Base-by-base conservation (phyloP, 441 rosid species). In the Populus tomentosa region DNA sequence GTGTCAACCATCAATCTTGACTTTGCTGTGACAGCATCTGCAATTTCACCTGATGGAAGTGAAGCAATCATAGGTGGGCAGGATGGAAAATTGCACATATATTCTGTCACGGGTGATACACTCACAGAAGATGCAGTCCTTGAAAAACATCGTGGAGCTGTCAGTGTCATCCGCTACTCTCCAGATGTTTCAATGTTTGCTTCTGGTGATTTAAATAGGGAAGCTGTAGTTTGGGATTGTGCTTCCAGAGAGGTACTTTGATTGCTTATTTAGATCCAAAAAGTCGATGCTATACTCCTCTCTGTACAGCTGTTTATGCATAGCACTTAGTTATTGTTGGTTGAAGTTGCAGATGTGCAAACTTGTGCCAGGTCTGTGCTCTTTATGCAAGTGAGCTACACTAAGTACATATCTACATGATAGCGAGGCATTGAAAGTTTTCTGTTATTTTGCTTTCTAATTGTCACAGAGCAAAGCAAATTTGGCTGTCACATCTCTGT, bases 131-230 rank as follows among this genome's bases (percentile, higher is more conserved):
- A 89, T 75, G 90, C 91, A 76, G 89, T 91, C 73, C 91, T 92
- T 68, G 97, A 92, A 89, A 95, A 84, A 73, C 99, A 94, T 82
- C 93, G 95, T 24, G 99, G 95, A 71, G 94, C 99, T 78, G 81
- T 95, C 84, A 89, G 87, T 69, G 94, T 88, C 80, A 90, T 95
- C 80, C 86, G 83, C 28, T 94, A 94, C 86, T 95, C 99, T 40
- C 98, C 98, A 4, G 97, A 95, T 85, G 71, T 87, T 35, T 89
- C 97, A 72, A 89, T 95, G 99, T 90, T 95, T 88, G 98, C 97
- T 72, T 90, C 99, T 67, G 97, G 88, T 75, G 99, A 95, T 88
- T 78, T 85, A 76, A 94, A 91, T 80, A 88, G 98, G 87, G 99
- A 95, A 87, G 95, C 99, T 75, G 74, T 91, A 20, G 93, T 94